A percentile compares a stretch with the other conserved stretches of the same genome.
These are phyloP conservation scores for Backusella luteola DNA, from an alignment of 192 early-diverging fungal genomes.

Conservation along the genomic window DNA sequence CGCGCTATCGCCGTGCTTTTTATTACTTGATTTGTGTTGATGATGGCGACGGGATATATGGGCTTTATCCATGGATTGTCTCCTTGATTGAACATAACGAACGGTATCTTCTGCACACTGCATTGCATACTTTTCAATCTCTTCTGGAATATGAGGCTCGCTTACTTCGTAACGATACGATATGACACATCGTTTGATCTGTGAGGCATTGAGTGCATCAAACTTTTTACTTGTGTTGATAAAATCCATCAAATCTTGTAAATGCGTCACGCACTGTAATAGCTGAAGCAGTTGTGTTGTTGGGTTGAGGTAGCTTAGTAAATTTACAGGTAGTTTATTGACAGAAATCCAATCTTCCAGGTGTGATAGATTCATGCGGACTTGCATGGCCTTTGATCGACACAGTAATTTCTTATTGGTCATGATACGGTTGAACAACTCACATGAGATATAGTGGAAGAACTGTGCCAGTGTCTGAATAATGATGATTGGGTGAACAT, in stretches of 20 bases:
- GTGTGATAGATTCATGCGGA: constrained; percentile 78
- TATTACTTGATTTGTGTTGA: not conserved
- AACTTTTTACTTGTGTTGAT: constrained; percentile 71
- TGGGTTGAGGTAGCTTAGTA: constrained; percentile 58
- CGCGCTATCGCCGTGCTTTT: not conserved
- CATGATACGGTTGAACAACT: constrained; percentile 87
- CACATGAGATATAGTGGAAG: constrained; percentile 75
- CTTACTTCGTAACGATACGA: constrained; percentile 91
- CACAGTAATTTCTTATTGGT: constrained; percentile 71
- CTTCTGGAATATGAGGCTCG: constrained; percentile 67
- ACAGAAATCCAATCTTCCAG: constrained; percentile 85
- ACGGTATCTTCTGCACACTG: constrained; percentile 69
- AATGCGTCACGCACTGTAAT: constrained; percentile 72
- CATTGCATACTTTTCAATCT: constrained; percentile 76
- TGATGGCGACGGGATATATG: not conserved
- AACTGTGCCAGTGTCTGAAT: constrained; percentile 75
- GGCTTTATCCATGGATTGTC: not conserved
- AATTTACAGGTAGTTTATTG: constrained; percentile 42
- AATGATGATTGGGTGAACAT: constrained; percentile 74
- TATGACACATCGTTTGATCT: constrained; percentile 71
- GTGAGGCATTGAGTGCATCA: constrained; percentile 64
- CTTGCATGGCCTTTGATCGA: constrained; percentile 79
- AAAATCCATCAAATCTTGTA: constrained; percentile 71
- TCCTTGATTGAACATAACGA: constrained; percentile 15
- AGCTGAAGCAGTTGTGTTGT: constrained; percentile 82